Evolutionary conservation across 768 basidiomycete species (phyloP).

Genomic region (Hydnomerulius pinastri): DNA sequence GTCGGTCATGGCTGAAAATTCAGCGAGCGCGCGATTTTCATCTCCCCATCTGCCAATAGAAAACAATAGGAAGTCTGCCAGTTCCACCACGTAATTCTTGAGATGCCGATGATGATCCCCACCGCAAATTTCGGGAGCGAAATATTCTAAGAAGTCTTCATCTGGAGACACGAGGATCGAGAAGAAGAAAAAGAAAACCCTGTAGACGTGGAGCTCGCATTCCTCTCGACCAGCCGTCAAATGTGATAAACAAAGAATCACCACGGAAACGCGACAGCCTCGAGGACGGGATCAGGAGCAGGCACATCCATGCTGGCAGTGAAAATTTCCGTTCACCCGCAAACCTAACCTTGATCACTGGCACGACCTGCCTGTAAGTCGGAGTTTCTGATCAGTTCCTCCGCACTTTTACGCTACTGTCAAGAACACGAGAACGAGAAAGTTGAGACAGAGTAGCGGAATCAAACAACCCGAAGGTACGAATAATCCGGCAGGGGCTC

Average conservation of each 20-base stretch:
- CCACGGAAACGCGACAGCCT: constrained; percentile 33
- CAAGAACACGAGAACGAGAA: background rate
- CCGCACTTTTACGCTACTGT: constrained; percentile 16
- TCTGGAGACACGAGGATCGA: background rate
- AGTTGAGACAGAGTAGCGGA: too few relatives aligned
- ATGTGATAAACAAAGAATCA: constrained; percentile 13
- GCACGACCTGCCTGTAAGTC: constrained; percentile 9
- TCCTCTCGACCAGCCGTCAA: constrained; percentile 6
- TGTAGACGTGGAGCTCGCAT: constrained; percentile 1
- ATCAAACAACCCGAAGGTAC: too few relatives aligned
- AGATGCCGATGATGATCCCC: constrained; percentile 3
- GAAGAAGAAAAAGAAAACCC: background rate
- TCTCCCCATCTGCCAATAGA: background rate
- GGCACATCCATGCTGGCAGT: constrained; percentile 24
- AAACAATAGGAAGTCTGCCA: background rate
- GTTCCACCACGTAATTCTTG: background rate
- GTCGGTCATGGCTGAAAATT: too few relatives aligned
- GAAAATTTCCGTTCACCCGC: constrained; percentile 30
- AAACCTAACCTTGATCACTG: constrained; percentile 36
- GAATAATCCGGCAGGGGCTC: too few relatives aligned
- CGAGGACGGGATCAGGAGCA: constrained; percentile 33
- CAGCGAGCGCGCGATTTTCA: background rate
- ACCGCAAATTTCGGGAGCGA: constrained; percentile 30
- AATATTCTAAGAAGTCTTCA: background rate
- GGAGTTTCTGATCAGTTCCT: constrained; percentile 16